These are phyloP conservation scores for Rhizopogon salebrosus DNA, from an alignment of 768 basidiomycete species.

Conservation along the genomic window DNA sequence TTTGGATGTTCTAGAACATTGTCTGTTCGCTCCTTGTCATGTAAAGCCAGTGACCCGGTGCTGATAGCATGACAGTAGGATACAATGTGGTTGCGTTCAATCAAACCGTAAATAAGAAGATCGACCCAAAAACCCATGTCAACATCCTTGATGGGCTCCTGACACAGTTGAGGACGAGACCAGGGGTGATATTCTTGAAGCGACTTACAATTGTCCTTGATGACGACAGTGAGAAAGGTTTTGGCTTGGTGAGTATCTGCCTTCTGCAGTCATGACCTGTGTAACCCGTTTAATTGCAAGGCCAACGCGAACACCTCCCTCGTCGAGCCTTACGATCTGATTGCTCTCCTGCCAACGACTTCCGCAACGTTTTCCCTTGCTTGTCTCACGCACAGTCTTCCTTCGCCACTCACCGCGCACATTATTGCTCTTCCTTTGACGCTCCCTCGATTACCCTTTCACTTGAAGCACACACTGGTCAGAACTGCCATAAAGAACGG, in stretches of 20 bases:
- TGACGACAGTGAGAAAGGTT: conserved; percentile 82
- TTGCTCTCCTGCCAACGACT: conserved; percentile 73
- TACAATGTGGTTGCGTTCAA: conserved; percentile 78
- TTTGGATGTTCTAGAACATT: conserved; percentile 66
- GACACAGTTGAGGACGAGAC: conserved; percentile 51
- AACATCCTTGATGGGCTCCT: conserved; percentile 60
- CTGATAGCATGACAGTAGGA: conserved; percentile 55
- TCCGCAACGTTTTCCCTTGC: conserved; percentile 69
- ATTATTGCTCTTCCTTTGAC: conserved; percentile 79
- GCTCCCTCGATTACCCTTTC: conserved; percentile 70
- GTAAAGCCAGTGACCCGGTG: not conserved
- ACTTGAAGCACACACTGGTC: conserved; percentile 79
- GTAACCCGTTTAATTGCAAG: conserved; percentile 31
- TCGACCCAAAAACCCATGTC: conserved; percentile 66
- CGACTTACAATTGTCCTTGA: conserved; percentile 77
- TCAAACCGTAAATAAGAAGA: conserved; percentile 63
- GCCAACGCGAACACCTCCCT: conserved; percentile 63
- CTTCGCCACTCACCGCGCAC: conserved; percentile 73
- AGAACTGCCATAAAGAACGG: conserved; percentile 80
- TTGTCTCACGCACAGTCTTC: conserved; percentile 73
- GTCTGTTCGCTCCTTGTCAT: conserved; percentile 35
- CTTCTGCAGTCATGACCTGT: not conserved
- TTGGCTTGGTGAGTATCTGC: conserved; percentile 57
- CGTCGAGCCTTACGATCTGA: conserved; percentile 67
- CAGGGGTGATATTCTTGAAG: conserved; percentile 64